Base-by-base conservation (phyloP, 2,329 filamentous ascomycete species). In the Scytalidium lignicola region DNA sequence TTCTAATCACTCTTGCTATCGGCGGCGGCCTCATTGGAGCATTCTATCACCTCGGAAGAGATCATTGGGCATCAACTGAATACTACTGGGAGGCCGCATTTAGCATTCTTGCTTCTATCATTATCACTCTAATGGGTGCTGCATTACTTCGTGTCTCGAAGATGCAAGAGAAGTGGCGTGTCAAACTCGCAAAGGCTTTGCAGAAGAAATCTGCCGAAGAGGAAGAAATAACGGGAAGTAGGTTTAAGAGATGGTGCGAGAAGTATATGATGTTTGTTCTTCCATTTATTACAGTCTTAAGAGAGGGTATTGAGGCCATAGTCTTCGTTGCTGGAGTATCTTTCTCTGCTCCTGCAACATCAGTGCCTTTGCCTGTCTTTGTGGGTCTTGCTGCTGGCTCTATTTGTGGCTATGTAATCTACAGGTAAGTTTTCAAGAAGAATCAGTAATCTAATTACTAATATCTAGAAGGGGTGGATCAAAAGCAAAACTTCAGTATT, bases 231-330 rank as follows among this genome's bases (percentile, higher is more conserved):
- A 26, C 23, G 10, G 66, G 66, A 10, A 60, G 65, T 2, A 66
- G 65, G 15, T 67, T 90, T 54, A 86, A 86, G 67, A 69, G 72
- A 48, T 87, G 80, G 70, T 68, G 75, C 18, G 85, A 91, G 66
- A 90, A 87, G 66, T 93, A 95, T 63, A 82, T 84, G 62, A 89
- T 95, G 86, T 93, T 95, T 65, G 68, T 88, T 42, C 72, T 95
- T 48, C 90, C 90, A 1, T 95, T 95, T 67, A 76, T 95, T 63
- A 95, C 90, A 0, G 86, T 93, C n/a, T 70, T 95, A 13, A 76
- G 90, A 29, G 90, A 95, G 66, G 90, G 90, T 2, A 79, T 95
- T 23, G 90, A 96, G 65, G 88, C 86, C 0, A 85, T 95, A 29
- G 79, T 95, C 20, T 95, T 95, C 66, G 82, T 95, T 47, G 88